phyloP scores from a whole-genome alignment of 1,139 yeast genomes.

The Taphrina pruni region DNA sequence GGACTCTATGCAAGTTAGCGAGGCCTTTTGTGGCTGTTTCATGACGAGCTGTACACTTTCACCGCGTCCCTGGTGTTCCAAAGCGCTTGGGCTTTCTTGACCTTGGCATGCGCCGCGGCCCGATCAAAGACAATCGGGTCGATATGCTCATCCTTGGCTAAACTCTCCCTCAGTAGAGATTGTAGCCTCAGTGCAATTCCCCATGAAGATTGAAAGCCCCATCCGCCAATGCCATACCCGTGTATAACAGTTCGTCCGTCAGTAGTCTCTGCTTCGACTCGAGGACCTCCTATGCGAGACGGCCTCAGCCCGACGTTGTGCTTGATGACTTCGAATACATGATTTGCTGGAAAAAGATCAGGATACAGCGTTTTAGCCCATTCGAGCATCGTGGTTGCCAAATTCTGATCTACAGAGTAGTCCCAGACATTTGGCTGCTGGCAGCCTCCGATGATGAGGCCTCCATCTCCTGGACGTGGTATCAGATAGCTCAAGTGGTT shows the following conservation, averaged over 20 bases:
- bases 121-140: conserved; percentile 35
- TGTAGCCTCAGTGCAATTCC: conserved; percentile 20
- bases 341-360: conserved; percentile 50
- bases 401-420: conserved; percentile 59
- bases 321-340: conserved; percentile 55
- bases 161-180: not conserved
- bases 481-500: conserved; percentile 56
- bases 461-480: conserved; percentile 63
- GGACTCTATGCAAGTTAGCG: conserved; percentile 38
- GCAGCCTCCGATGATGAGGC: conserved; percentile 67
- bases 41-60: conserved; percentile 8
- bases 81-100: conserved; percentile 45
- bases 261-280: conserved; percentile 58
- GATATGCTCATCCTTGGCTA: not conserved
- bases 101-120: conserved; percentile 43
- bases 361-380: conserved; percentile 63
- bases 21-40: not conserved
- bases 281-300: conserved; percentile 65
- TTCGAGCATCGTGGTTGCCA: conserved; percentile 61
- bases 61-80: conserved; percentile 44
- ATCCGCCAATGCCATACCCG: conserved; percentile 78
- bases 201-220: conserved; percentile 64
- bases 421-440: conserved; percentile 64
- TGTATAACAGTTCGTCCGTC: conserved; percentile 57
- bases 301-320: conserved; percentile 75